These are phyloP conservation scores for Pyricularia sp. DNA, from an alignment of 2,329 filamentous ascomycete genomes.

Conservation along the genomic window DNA sequence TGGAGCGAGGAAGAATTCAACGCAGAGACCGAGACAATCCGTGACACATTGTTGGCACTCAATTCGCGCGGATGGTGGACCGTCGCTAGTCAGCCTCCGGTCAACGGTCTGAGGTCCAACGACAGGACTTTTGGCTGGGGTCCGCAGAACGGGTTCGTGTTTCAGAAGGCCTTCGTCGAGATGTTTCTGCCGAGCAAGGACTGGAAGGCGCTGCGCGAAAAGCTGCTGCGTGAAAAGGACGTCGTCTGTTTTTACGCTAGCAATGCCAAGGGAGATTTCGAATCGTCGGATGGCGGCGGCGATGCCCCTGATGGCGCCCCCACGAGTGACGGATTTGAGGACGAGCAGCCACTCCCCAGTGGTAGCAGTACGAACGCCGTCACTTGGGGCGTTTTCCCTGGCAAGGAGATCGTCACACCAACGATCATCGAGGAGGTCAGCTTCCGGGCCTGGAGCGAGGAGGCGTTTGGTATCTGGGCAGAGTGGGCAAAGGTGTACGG, in stretches of 20 bases:
- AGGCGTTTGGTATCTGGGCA: constrained; percentile 90
- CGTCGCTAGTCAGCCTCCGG: constrained; percentile 86
- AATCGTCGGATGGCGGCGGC: constrained; percentile 47
- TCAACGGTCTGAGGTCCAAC: constrained; percentile 72
- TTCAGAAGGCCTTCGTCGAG: constrained; percentile 97
- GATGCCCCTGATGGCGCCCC: constrained; percentile 8
- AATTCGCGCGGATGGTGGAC: constrained; percentile 91
- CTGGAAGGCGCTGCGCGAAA: constrained; percentile 57
- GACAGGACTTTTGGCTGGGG: constrained; percentile 89
- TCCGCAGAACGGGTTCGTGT: constrained; percentile 84
- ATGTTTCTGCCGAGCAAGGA: constrained; percentile 75
- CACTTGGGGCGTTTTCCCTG: constrained; percentile 92
- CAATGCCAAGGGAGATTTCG: constrained; percentile 69
- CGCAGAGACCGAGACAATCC: constrained; percentile 76
- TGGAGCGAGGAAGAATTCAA: constrained; percentile 90
- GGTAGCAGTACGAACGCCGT: constrained; percentile 73
- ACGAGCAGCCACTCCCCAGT: constrained; percentile 13
- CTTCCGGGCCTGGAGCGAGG: constrained; percentile 89
- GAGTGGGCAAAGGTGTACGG: constrained; percentile 90
- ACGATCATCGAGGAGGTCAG: constrained; percentile 95
- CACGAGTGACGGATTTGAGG: constrained; percentile 19
- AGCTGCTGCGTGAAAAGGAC: constrained; percentile 50
- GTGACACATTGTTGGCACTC: constrained; percentile 61
- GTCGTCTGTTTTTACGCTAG: constrained; percentile 81
- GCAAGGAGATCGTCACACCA: constrained; percentile 91